Percentiles rank a stretch among this genome's conserved stretches.
Conservation (phyloP, 345 rosid species). For the Aquilaria yunnanensis region DNA sequence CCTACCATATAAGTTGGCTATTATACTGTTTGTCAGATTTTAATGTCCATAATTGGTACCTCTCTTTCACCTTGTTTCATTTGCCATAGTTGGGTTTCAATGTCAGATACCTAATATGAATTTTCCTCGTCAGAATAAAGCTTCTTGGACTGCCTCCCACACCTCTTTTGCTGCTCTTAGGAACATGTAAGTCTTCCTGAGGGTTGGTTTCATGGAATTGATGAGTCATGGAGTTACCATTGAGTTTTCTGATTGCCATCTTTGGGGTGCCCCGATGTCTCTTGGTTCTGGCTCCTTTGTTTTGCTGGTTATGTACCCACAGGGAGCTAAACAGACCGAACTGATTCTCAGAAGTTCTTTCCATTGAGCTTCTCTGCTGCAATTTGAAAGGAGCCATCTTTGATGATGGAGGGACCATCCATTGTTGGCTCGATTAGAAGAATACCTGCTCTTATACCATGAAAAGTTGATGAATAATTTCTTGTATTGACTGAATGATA, state of each 20-base stretch:
- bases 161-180: conserved; percentile 1
- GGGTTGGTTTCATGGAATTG: background rate
- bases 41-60: background rate
- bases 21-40: too few species aligned
- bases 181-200: background rate
- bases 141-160: background rate
- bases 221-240: background rate
- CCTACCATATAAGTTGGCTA: background rate
- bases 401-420: too few species aligned
- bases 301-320: background rate
- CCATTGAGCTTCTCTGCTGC: background rate
- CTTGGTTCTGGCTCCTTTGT: background rate
- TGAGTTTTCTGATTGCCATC: background rate
- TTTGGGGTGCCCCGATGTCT: background rate
- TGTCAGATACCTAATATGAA: background rate
- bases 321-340: background rate
- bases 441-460: too few species aligned
- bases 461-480: too few species aligned
- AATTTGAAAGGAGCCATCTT: background rate
- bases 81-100: background rate
- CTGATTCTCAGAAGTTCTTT: background rate
- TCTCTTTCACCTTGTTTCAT: background rate
- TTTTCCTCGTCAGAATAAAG: background rate
- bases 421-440: too few species aligned
- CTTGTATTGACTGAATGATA: too few species aligned